Evolutionary conservation across 176 grass and related monocot species (phyloP).

Genomic region (Otatea glauca): DNA sequence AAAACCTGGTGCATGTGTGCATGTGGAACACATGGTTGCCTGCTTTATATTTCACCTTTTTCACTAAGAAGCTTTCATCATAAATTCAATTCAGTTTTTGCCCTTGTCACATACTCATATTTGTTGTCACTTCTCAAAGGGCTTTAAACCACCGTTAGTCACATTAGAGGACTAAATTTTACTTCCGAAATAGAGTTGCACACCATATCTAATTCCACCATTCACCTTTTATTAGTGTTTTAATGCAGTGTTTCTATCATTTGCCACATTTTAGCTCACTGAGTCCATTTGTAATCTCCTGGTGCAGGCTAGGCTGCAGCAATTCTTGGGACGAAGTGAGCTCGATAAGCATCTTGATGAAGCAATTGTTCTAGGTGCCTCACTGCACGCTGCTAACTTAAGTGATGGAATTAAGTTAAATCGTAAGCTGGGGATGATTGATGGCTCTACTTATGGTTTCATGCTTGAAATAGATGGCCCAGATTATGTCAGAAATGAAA

Average conservation of each 20-base stretch:
- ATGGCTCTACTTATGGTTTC: too few relatives aligned
- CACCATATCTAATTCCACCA: not conserved
- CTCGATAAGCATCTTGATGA: too few relatives aligned
- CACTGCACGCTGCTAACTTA: too few relatives aligned
- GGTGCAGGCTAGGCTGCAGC: slow-evolving; percentile 82
- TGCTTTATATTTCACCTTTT: too few relatives aligned
- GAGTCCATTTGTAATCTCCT: slow-evolving; percentile 36
- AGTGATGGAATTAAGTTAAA: too few relatives aligned
- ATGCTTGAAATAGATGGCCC: too few relatives aligned
- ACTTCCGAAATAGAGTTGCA: not conserved
- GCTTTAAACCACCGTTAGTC: slow-evolving; percentile 2
- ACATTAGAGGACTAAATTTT: too few relatives aligned
- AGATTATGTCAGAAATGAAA: too few relatives aligned
- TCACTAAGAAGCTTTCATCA: not conserved
- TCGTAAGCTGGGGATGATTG: too few relatives aligned
- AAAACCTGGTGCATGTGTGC: too few relatives aligned
- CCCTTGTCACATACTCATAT: not conserved
- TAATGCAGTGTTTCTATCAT: slow-evolving; percentile 5
- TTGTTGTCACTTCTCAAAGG: slow-evolving; percentile 6
- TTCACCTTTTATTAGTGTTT: slow-evolving; percentile 11
- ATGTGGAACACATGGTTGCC: too few relatives aligned
- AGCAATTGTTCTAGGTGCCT: too few relatives aligned
- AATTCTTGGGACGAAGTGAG: slow-evolving; percentile 90
- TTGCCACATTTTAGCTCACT: not conserved
- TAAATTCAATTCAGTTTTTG: not conserved